A percentile compares a stretch with the other conserved stretches of the same genome.
Conservation (phyloP, 2,329 filamentous ascomycete genomes). For the Diaporthe amygdali region DNA sequence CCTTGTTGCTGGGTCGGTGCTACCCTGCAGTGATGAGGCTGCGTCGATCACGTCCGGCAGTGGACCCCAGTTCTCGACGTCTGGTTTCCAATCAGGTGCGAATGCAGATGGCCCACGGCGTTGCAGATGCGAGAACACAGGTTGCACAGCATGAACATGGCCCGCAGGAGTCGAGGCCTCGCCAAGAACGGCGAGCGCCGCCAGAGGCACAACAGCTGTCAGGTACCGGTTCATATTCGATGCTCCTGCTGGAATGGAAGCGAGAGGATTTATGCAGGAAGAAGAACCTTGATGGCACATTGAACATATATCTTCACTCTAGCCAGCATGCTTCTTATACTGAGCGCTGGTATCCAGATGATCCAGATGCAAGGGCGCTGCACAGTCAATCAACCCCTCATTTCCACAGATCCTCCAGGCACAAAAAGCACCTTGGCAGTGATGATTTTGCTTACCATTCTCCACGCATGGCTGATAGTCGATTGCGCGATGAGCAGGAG, state of each 20-base stretch:
- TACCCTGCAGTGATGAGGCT: neutral
- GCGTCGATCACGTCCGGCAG: neutral
- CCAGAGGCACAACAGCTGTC: neutral
- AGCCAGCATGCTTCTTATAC: neutral
- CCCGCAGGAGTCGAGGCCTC: conserved; percentile 6
- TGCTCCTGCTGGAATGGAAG: neutral
- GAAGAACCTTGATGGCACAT: neutral
- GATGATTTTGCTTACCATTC: neutral
- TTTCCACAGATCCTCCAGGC: neutral
- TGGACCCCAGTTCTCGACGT: conserved; percentile 1
- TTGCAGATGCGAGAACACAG: neutral
- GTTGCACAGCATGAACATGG: conserved; percentile 7
- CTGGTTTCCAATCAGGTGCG: conserved; percentile 1
- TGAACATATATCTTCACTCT: neutral
- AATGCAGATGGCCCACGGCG: neutral
- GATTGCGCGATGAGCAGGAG: conserved; percentile 7
- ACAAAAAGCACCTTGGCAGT: neutral
- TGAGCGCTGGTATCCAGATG: neutral
- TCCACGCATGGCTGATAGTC: conserved; percentile 5
- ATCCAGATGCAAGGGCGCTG: neutral
- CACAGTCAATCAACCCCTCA: neutral
- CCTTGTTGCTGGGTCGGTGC: neutral
- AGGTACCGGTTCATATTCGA: neutral
- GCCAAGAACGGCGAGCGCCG: neutral
- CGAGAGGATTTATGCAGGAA: neutral